phyloP scores from a whole-genome alignment of 768 basidiomycete species.

The Lentinula edodes region DNA sequence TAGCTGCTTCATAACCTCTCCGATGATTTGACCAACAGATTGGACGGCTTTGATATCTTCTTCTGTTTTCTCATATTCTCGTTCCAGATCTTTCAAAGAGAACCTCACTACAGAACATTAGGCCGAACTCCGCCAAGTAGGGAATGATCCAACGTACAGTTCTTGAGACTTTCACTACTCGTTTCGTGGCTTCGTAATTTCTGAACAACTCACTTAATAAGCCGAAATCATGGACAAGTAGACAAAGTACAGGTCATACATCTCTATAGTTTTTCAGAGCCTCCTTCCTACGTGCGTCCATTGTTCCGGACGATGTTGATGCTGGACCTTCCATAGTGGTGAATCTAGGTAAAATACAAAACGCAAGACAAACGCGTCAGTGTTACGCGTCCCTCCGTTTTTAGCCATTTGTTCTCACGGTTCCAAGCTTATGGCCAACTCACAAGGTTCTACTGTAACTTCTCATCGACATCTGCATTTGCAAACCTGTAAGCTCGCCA shows the following conservation, averaged over 20 bases:
- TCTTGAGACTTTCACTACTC: conserved; percentile 85
- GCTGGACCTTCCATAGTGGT: conserved; percentile 33
- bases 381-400: background rate
- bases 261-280: conserved; percentile 76
- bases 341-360: background rate
- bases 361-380: background rate
- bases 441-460: too few relatives aligned
- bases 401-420: background rate
- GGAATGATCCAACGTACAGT: conserved; percentile 47
- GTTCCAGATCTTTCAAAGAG: conserved; percentile 84
- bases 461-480: too few relatives aligned
- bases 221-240: background rate
- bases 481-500: too few relatives aligned
- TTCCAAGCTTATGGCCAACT: background rate
- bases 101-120: conserved; percentile 64
- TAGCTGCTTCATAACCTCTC: conserved; percentile 97
- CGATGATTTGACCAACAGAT: conserved; percentile 98
- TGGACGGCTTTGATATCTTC: conserved; percentile 99
- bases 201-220: conserved; percentile 34
- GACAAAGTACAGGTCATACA: conserved; percentile 28
- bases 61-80: conserved; percentile 90
- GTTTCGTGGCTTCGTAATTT: conserved; percentile 93
- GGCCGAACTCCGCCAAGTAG: background rate
- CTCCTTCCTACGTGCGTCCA: conserved; percentile 70
- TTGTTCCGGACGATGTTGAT: conserved; percentile 52